A percentile compares a stretch with the other conserved stretches of the same genome.
phyloP scores from a whole-genome alignment of 768 basidiomycete species.

The Sutorius australiensis region DNA sequence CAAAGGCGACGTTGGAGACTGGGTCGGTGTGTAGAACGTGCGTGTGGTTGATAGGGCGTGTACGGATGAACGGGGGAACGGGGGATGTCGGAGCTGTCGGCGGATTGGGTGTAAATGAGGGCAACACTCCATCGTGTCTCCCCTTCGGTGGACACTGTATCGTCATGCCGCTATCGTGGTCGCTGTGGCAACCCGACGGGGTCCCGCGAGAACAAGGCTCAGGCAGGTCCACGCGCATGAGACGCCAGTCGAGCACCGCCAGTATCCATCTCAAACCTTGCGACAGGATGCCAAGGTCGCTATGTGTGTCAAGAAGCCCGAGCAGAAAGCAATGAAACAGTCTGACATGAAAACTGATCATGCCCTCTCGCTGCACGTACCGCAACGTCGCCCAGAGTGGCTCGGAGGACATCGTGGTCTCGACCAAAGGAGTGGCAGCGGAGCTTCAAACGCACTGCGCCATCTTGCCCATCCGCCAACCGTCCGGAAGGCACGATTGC shows the following conservation, averaged over 20 bases:
- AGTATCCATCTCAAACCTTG: background rate
- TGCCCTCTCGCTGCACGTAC: conserved; percentile 14
- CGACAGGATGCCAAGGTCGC: background rate
- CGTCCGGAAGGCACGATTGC: too few relatives aligned
- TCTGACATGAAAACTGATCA: conserved; percentile 6
- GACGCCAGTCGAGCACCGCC: background rate
- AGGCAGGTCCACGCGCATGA: background rate
- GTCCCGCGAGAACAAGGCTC: background rate
- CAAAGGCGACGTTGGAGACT: background rate
- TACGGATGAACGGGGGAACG: background rate
- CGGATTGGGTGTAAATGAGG: background rate
- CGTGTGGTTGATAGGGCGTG: conserved; percentile 1
- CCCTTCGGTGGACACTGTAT: conserved; percentile 11
- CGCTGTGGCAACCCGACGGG: background rate
- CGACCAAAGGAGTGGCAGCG: background rate
- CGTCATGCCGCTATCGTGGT: background rate
- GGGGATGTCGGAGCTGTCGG: background rate
- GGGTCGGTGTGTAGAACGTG: background rate
- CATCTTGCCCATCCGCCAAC: background rate
- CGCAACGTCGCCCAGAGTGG: background rate
- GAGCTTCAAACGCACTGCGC: conserved; percentile 8
- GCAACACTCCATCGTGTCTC: conserved; percentile 1
- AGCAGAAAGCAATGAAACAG: conserved; percentile 15
- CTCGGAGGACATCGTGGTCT: background rate
- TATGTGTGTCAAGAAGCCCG: background rate